Evolutionary conservation across 805 yeast genomes (phyloP).

Genomic region (Starmerella floricola): DNA sequence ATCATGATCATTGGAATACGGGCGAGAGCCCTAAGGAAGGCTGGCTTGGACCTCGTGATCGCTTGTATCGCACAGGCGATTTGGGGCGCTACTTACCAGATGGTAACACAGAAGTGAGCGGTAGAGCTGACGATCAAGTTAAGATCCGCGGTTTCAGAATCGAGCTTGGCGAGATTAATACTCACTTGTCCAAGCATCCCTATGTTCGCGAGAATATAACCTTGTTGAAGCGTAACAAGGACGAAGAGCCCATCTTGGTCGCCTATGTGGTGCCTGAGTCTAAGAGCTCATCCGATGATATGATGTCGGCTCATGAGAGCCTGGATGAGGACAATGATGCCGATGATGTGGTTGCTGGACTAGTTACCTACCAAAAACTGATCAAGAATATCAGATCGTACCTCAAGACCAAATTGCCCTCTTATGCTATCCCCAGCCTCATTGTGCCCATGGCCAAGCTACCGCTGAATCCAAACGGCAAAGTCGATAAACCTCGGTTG

Average conservation of each 20-base stretch:
- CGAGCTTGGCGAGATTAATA: conserved; percentile 95
- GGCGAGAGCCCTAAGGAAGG: conserved; percentile 32
- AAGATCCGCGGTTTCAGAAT: conserved; percentile 97
- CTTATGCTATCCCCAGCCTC: conserved; percentile 85
- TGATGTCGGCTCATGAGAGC: conserved; percentile 32
- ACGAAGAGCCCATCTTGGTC: conserved; percentile 81
- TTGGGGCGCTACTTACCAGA: conserved; percentile 92
- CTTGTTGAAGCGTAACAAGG: conserved; percentile 78
- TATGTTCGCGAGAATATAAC: conserved; percentile 87
- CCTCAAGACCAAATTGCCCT: conserved; percentile 77
- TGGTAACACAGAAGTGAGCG: conserved; percentile 96
- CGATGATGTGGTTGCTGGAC: conserved; percentile 61
- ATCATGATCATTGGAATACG: conserved; percentile 48
- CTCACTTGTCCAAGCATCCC: conserved; percentile 89
- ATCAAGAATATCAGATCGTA: conserved; percentile 71
- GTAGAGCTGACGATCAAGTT: conserved; percentile 98
- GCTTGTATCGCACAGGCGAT: conserved; percentile 95
- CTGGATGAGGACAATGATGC: conserved; percentile 34
- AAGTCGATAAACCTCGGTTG: conserved; percentile 91
- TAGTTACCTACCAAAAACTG: conserved; percentile 61
- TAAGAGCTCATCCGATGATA: conserved; percentile 35
- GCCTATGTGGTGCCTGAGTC: conserved; percentile 83
- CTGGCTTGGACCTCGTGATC: conserved; percentile 92
- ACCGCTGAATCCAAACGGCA: conserved; percentile 96
- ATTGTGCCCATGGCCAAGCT: conserved; percentile 75